Conservation (phyloP, 148 eudicot genomes). For the Fagopyrum esculentum region DNA sequence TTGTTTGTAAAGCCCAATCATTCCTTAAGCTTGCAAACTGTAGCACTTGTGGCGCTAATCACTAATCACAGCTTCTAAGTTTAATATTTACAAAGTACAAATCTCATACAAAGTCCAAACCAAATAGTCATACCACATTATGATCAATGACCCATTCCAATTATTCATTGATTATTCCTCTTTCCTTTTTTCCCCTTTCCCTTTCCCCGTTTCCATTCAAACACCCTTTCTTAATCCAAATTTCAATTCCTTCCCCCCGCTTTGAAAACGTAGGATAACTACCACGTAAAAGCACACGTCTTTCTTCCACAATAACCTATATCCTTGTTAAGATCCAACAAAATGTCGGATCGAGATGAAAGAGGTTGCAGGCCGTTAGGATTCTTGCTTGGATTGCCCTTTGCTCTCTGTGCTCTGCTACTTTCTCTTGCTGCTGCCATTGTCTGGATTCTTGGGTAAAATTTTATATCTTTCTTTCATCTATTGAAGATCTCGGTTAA, state of each 20-base stretch:
- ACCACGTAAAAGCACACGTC: background rate
- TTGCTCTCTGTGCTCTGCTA: conserved; percentile 32
- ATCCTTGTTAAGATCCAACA: background rate
- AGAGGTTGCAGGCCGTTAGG: conserved; percentile 44
- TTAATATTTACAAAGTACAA: background rate
- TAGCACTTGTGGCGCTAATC: too few species aligned
- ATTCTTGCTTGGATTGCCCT: conserved; percentile 44
- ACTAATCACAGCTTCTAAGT: background rate
- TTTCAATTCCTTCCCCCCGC: background rate
- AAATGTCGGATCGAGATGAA: background rate
- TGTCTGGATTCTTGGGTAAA: conserved; percentile 44
- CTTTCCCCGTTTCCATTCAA: background rate
- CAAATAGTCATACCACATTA: background rate
- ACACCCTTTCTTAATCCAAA: background rate
- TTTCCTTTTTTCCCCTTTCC: background rate
- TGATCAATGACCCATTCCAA: background rate
- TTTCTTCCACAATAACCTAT: background rate
- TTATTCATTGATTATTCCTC: background rate
- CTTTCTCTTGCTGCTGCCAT: conserved; percentile 32
- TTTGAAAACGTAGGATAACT: background rate
- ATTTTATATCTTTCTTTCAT: background rate
- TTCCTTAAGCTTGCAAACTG: too few species aligned
- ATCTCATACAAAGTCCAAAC: background rate
- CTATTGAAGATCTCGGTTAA: background rate
- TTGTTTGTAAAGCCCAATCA: too few species aligned